Conservation (phyloP, 345 rosid species). For the Reutealis trisperma region DNA sequence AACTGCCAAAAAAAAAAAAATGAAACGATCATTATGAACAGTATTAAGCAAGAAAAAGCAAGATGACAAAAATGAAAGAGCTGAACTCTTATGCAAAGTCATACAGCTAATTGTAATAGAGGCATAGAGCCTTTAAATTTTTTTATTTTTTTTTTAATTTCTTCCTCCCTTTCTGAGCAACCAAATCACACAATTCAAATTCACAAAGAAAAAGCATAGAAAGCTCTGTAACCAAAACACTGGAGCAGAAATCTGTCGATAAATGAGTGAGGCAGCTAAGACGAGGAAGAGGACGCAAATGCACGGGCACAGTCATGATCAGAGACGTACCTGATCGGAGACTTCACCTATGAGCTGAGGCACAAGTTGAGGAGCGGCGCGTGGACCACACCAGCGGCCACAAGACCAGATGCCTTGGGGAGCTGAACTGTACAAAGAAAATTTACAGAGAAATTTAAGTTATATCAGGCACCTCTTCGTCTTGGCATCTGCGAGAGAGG, state of each 20-base stretch:
- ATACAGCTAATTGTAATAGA: background rate
- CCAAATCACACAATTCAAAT: background rate
- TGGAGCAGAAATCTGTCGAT: background rate
- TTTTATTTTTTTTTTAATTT: too few species aligned
- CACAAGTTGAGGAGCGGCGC: background rate
- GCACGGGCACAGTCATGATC: background rate
- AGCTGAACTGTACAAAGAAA: background rate
- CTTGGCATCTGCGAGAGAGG: too few species aligned
- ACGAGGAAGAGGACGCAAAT: background rate
- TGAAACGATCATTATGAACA: background rate
- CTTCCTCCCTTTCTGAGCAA: too few species aligned
- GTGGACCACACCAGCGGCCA: background rate
- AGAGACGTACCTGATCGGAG: background rate
- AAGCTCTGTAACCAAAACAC: background rate
- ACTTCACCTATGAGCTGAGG: background rate
- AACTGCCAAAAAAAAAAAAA: too few species aligned
- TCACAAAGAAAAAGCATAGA: background rate
- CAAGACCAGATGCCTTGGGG: background rate
- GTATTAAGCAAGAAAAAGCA: background rate
- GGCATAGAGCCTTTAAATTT: too few species aligned
- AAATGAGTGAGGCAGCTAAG: background rate
- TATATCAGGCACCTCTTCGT: too few species aligned
- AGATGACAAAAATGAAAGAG: background rate
- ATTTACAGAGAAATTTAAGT: background rate
- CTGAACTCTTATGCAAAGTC: background rate